Evolutionary conservation across 2,329 filamentous ascomycete species (phyloP), one percentile per base, ranked within the genome.

Genomic region (Neofusicoccum ribis): DNA sequence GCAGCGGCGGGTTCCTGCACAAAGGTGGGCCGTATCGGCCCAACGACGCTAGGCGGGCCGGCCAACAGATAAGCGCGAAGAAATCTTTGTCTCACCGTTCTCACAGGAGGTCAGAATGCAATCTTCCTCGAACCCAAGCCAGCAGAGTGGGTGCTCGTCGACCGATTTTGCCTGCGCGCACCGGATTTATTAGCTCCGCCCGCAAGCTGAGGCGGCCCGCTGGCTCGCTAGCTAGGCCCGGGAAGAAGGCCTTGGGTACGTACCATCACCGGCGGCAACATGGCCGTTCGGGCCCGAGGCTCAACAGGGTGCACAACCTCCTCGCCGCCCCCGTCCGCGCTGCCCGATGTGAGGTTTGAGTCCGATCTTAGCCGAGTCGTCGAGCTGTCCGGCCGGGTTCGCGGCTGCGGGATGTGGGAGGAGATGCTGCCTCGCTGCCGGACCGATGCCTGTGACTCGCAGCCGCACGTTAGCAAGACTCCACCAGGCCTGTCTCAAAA

Each of bases 121-220:
- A 72, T 96, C 89, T 75, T 97, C 90, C 63, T 94, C 93, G 72
- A 99, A 99, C n/a, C 89, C 91, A 44, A 99, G 79, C 90, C 93
- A 97, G 76, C 88, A 91, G 51, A 96, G 83, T 62, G 93, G 93
- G 77, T 98, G 92, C 67, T 89, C 87, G 76, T 97, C 93, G 41
- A 97, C 88, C 12, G 86, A 82, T 77, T 97, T 97, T 54, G 90
- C 86, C 92, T 93, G 71, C 67, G 7, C 23, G 36, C 36, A 46
- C 43, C 47, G 43, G 9, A 23, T 47, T 11, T 49, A 51, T 72
- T 66, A 74, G 69, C 6, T 65, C 73, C 31, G 70, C 66, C 56
- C 27, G 41, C 6, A 31, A 5, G 27, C 27, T 31, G 27, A 31
- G 27, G 27, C 27, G 27, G 27, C 11, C n/a, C 37, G 37, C 9